phyloP scores from a whole-genome alignment of 2,329 filamentous ascomycete genomes.

The Emergomyces orientalis region DNA sequence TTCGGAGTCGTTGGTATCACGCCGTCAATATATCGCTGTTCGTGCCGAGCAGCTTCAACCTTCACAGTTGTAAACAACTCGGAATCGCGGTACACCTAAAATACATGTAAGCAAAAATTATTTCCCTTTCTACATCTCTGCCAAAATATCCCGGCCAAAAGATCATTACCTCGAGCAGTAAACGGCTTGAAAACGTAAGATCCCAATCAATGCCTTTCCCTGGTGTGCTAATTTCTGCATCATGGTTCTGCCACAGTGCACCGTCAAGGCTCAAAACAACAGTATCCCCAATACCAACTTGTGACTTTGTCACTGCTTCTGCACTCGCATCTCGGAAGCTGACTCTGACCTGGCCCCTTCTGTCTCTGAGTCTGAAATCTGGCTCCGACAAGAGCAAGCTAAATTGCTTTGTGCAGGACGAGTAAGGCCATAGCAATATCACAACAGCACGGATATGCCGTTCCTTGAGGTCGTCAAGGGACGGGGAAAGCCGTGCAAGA shows the following conservation, averaged over 20 bases:
- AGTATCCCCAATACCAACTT: constrained; percentile 69
- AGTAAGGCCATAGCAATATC: constrained; percentile 87
- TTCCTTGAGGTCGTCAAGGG: constrained; percentile 19
- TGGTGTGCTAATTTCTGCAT: constrained; percentile 42
- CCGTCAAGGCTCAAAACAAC: constrained; percentile 61
- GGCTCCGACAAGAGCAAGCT: constrained; percentile 76
- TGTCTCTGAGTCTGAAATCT: constrained; percentile 68
- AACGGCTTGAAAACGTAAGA: constrained; percentile 37
- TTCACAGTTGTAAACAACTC: constrained; percentile 7
- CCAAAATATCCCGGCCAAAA: not conserved
- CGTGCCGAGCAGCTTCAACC: constrained; percentile 27
- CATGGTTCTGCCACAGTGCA: constrained; percentile 46
- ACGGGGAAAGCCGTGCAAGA: constrained; percentile 36
- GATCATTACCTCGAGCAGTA: constrained; percentile 30
- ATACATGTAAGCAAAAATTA: not conserved
- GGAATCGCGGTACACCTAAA: constrained; percentile 35
- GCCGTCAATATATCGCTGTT: constrained; percentile 27
- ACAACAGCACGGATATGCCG: constrained; percentile 57
- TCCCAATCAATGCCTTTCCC: constrained; percentile 51
- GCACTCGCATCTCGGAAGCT: constrained; percentile 64
- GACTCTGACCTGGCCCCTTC: constrained; percentile 70
- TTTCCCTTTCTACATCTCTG: not conserved
- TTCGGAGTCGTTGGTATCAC: constrained; percentile 37
- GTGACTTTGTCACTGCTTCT: constrained; percentile 55
- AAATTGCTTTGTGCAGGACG: constrained; percentile 61